Base-by-base conservation (phyloP, 2,329 filamentous ascomycete genomes). In the Sarocladiaceae sp. region DNA sequence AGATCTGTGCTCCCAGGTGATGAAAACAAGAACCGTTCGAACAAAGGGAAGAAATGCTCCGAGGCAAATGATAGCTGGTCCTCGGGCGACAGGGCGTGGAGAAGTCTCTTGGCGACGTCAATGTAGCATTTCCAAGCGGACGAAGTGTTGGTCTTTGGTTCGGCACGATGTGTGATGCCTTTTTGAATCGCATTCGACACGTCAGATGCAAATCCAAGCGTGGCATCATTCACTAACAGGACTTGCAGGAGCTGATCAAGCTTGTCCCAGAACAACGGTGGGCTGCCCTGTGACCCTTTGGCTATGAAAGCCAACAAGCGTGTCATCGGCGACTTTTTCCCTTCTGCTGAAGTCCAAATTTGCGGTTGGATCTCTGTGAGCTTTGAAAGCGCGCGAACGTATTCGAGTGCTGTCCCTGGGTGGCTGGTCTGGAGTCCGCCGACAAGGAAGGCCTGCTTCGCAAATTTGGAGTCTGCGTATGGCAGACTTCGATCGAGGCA, bases 221-320 rank as follows among this genome's bases (percentile, higher is more conserved):
- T 55, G 4, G 68, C 55, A 2, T 65, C 54, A 12, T 74, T 64
- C 2, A 61, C 52, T 40, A 83, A 69, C 1, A 91, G 58, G 1
- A 81, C 60, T 18, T 75, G 67, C 5, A 95, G 58, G 0, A 97
- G 64, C 23, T 71, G 67, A 31, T 74, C 70, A 24, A 95, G 60
- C 13, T 76, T 77, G 20, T 72, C 63, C 93, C 93, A 98, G 57
- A 83, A 95, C 9, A 73, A 75, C 3, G 73, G 65, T 0, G 79
- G 70, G 3, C 85, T 84, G n/a, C 81, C 78, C 56, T 96, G 87
- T 0, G 91, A 95, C 3, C 93, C 91, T 54, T 82, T 86, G 49
- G 85, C 82, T 6, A 97, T 68, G 53, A 94, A 93, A 7, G 80
- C 69, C 41, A 78, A 75, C 3, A 98, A 63, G 18, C 83, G 66